Conservation (phyloP, 2,329 filamentous ascomycete species). For the Cordyceps pruinosa region DNA sequence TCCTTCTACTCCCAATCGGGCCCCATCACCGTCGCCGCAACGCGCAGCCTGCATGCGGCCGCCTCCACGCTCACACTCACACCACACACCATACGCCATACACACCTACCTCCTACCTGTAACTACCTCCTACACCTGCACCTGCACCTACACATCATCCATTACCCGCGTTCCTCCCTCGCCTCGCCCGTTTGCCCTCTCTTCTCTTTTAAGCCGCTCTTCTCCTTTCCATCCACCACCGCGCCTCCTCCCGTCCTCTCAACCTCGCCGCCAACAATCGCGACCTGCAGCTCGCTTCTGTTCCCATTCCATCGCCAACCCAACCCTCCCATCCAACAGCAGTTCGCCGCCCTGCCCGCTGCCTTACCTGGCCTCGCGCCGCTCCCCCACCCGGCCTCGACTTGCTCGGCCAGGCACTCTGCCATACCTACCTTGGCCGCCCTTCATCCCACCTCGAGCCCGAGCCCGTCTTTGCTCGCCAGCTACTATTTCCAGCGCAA, state of each 20-base stretch:
- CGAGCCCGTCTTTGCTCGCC: not conserved
- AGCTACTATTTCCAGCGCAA: not conserved
- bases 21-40: not conserved
- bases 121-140: not conserved
- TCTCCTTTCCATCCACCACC: not conserved
- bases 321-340: not conserved
- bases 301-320: not conserved
- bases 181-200: slow-evolving; percentile 7
- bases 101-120: not conserved
- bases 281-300: not conserved
- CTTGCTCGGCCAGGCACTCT: slow-evolving; percentile 4
- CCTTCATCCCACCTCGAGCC: not conserved
- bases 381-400: slow-evolving; percentile 2
- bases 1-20: not conserved
- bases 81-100: not conserved
- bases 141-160: not conserved
- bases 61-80: not conserved
- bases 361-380: not conserved
- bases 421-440: not conserved
- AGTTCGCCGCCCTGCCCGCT: not conserved
- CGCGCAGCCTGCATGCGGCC: not conserved
- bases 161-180: not conserved
- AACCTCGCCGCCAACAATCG: not conserved
- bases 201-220: not conserved
- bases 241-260: not conserved